These are phyloP conservation scores for Skeletonema marinoi DNA, from an alignment of 108 stramenopile species.

Conservation along the genomic window DNA sequence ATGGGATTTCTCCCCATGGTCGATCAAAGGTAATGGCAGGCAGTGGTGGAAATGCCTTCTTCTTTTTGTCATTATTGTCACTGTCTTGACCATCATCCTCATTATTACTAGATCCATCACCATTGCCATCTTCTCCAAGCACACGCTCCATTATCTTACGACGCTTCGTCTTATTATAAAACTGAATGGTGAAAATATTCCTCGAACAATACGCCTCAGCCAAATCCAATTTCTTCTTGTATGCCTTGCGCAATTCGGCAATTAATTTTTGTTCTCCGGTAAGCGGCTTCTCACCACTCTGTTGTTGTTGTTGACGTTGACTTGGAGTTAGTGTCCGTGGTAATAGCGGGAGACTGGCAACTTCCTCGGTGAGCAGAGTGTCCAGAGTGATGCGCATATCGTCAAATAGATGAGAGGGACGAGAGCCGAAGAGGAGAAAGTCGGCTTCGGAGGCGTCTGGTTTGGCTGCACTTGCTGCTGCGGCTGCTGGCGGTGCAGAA, in stretches of 20 bases:
- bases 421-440: constrained; percentile 50
- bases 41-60: background rate
- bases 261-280: constrained; percentile 45
- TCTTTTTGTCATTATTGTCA: background rate
- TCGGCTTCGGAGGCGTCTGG: constrained; percentile 29
- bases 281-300: background rate
- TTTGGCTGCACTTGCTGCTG: background rate
- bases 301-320: background rate
- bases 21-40: background rate
- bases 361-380: constrained; percentile 42
- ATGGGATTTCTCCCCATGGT: constrained; percentile 9
- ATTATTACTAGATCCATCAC: background rate
- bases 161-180: constrained; percentile 50
- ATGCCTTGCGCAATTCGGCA: constrained; percentile 38
- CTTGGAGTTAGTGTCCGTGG: constrained; percentile 9
- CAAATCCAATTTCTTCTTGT: constrained; percentile 62
- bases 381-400: constrained; percentile 49
- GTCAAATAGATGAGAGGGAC: constrained; percentile 48
- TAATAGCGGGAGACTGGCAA: constrained; percentile 53
- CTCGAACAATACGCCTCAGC: constrained; percentile 50
- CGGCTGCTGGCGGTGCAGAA: background rate
- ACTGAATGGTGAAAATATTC: constrained; percentile 61
- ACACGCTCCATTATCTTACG: constrained; percentile 46
- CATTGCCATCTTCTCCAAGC: constrained; percentile 7
- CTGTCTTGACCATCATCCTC: background rate